Percentiles rank a stretch among this genome's conserved stretches.
These are phyloP conservation scores for Strobilomyces echinocephalus DNA, from an alignment of 768 basidiomycete species.

Conservation along the genomic window DNA sequence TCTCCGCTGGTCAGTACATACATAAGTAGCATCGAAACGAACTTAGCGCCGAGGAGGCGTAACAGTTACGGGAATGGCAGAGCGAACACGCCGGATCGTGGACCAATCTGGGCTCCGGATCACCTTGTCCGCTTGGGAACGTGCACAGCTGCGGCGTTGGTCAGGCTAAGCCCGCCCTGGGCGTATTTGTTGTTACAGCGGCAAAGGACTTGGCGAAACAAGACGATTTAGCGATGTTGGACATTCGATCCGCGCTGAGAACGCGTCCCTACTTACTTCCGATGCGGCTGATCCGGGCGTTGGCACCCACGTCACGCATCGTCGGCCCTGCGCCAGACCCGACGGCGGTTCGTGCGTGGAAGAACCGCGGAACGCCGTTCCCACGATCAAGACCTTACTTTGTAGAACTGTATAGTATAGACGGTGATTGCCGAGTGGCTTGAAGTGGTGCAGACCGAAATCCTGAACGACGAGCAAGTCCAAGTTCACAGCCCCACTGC, in stretches of 20 bases:
- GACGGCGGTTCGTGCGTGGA: no score
- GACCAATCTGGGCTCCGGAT: neutral
- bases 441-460: neutral
- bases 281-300: no score
- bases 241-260: neutral
- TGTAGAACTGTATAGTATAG: constrained; percentile 23
- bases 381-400: no score
- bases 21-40: no score
- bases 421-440: constrained; percentile 36
- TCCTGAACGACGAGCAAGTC: constrained; percentile 17
- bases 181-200: neutral
- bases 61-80: neutral
- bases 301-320: no score
- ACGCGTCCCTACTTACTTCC: no score
- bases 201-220: neutral
- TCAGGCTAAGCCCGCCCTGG: neutral
- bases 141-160: neutral
- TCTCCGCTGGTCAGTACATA: neutral
- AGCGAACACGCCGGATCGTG: neutral
- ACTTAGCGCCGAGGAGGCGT: neutral
- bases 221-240: neutral
- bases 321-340: neutral
- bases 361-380: neutral
- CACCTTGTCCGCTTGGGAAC: constrained; percentile 1
- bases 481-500: constrained; percentile 24